Evolutionary conservation across 2,329 filamentous ascomycete species (phyloP).

Genomic region (Neoscytalidium dimidiatum): DNA sequence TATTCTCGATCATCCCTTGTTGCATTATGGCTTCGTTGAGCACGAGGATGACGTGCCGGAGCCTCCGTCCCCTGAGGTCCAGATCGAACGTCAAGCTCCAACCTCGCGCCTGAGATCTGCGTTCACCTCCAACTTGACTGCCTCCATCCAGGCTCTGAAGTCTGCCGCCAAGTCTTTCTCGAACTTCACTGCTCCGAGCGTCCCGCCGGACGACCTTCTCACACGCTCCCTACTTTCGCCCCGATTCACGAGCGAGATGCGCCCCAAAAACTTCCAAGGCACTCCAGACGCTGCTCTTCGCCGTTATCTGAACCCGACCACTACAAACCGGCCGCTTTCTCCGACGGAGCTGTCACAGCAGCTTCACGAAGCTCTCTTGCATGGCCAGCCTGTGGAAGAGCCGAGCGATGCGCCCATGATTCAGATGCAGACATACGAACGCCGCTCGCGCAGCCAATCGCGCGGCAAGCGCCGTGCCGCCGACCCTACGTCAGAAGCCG

Average conservation of each 20-base stretch:
- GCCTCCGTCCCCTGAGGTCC: conserved; percentile 30
- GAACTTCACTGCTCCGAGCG: conserved; percentile 54
- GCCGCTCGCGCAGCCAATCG: conserved; percentile 33
- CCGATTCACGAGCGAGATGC: conserved; percentile 61
- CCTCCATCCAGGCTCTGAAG: conserved; percentile 62
- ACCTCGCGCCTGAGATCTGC: conserved; percentile 41
- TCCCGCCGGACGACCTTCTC: conserved; percentile 61
- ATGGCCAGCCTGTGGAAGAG: conserved; percentile 27
- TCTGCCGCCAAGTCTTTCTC: conserved; percentile 63
- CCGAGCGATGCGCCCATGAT: conserved; percentile 54
- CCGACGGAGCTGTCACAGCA: conserved; percentile 41
- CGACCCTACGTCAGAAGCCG: conserved; percentile 47
- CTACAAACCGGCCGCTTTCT: conserved; percentile 30
- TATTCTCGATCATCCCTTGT: conserved; percentile 58
- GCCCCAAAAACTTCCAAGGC: conserved; percentile 56
- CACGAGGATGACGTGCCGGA: conserved; percentile 36
- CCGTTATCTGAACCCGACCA: conserved; percentile 62
- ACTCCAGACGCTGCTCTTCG: conserved; percentile 59
- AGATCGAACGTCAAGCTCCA: conserved; percentile 23
- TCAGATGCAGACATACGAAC: conserved; percentile 64
- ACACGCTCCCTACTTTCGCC: conserved; percentile 62
- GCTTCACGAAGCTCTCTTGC: conserved; percentile 38
- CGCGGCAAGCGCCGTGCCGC: conserved; percentile 36
- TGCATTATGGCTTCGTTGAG: conserved; percentile 38
- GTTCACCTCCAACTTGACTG: conserved; percentile 65